These are phyloP conservation scores for Filobasidium floriforme DNA, from an alignment of 768 basidiomycete species.

Conservation along the genomic window DNA sequence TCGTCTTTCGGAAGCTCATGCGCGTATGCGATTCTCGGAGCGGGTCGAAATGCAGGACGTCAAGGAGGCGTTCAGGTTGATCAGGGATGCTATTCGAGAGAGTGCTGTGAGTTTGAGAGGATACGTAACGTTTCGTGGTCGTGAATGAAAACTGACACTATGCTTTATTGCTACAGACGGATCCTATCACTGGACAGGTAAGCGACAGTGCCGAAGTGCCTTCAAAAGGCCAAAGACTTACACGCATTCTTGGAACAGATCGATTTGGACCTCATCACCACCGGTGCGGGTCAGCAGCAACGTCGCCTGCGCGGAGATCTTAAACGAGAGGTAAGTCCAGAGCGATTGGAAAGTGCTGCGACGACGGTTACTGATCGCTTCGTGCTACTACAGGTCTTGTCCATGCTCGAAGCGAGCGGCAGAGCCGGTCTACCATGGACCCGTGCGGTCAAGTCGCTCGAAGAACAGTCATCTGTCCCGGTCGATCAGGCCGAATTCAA, in stretches of 20 bases:
- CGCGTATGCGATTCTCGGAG: constrained; percentile 87
- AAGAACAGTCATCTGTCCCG: constrained; percentile 73
- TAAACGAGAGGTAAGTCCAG: constrained; percentile 59
- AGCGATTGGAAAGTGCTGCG: background rate
- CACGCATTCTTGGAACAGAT: constrained; percentile 46
- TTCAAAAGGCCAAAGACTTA: background rate
- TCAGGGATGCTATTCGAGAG: constrained; percentile 91
- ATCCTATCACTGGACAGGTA: constrained; percentile 80
- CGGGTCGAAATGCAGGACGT: constrained; percentile 81
- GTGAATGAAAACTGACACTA: background rate
- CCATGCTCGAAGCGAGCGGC: constrained; percentile 35
- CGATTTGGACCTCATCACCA: constrained; percentile 90
- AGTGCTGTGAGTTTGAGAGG: constrained; percentile 42
- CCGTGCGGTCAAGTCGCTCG: constrained; percentile 46
- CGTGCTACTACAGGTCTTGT: constrained; percentile 24
- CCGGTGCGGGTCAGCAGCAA: constrained; percentile 81
- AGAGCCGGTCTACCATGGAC: constrained; percentile 22
- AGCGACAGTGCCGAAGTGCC: constrained; percentile 8
- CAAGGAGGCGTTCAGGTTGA: constrained; percentile 81
- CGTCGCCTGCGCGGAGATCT: constrained; percentile 81
- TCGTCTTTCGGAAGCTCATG: constrained; percentile 89
- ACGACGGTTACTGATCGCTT: background rate
- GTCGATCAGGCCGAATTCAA: constrained; percentile 73
- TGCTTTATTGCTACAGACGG: constrained; percentile 51
- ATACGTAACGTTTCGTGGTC: background rate